Conservation (phyloP, 768 basidiomycete genomes). For the Xerocomellus intermedius region DNA sequence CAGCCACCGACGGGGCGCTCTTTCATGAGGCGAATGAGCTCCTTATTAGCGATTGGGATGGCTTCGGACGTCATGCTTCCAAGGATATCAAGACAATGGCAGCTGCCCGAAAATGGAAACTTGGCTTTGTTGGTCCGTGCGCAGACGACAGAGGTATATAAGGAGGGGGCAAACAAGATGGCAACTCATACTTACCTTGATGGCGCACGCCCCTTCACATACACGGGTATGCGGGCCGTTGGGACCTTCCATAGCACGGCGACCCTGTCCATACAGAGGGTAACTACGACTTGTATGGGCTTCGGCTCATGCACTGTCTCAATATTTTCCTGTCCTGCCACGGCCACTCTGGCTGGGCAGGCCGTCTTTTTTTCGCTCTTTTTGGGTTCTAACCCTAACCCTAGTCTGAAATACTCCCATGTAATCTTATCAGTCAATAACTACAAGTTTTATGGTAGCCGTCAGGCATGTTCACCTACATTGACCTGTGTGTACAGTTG, state of each 20-base stretch:
- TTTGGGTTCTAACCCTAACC: slow-evolving; percentile 40
- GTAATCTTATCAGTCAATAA: too few relatives aligned
- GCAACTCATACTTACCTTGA: slow-evolving; percentile 60
- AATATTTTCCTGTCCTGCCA: slow-evolving; percentile 78
- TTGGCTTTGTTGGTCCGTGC: slow-evolving; percentile 26
- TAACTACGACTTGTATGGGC: slow-evolving; percentile 48
- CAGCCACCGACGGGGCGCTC: slow-evolving; percentile 14
- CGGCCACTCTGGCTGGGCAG: slow-evolving; percentile 43
- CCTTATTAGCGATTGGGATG: neutral
- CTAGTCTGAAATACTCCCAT: slow-evolving; percentile 3
- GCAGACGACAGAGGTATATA: slow-evolving; percentile 29
- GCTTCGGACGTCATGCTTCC: neutral
- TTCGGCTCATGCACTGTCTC: slow-evolving; percentile 74
- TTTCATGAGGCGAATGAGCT: slow-evolving; percentile 11
- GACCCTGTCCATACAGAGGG: slow-evolving; percentile 53
- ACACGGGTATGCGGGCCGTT: slow-evolving; percentile 55
- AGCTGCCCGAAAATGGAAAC: neutral
- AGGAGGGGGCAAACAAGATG: neutral
- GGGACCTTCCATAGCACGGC: slow-evolving; percentile 55
- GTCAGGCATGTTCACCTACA: too few relatives aligned
- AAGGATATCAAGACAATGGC: neutral
- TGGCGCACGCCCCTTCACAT: slow-evolving; percentile 56
- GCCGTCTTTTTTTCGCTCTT: slow-evolving; percentile 30
- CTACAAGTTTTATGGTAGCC: too few relatives aligned
- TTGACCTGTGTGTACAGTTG: too few relatives aligned